Base-by-base conservation (phyloP, 2,329 filamentous ascomycete genomes). In the Ascochyta pisi region DNA sequence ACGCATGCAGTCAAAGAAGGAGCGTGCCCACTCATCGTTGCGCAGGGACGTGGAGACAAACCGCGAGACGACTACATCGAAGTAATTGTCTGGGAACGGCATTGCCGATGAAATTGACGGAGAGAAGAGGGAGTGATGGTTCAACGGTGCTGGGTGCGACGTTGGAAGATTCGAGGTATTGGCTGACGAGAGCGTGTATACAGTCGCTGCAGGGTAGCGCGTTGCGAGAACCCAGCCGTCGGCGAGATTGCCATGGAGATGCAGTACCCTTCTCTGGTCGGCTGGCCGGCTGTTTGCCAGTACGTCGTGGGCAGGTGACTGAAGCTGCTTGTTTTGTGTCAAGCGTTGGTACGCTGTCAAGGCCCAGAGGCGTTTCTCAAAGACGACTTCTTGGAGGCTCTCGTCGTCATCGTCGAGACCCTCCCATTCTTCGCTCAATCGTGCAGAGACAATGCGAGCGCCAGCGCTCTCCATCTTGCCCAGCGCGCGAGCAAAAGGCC, bases 351-450 rank as follows among this genome's bases (percentile, higher is more conserved):
- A 69, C 1, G 66, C 67, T 10, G 63, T 65, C 29, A 69, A 29
- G 22, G 66, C 65, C 67, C 67, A 69, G 3, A 69, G 60, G n/a
- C 67, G 58, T 42, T 69, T 67, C 45, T 69, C 67, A 26, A 69
- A 69, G 34, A 66, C 31, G 41, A 69, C 61, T 38, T 69, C 67
- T 38, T 66, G 64, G 22, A 57, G 61, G 38, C 65, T 68, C 23
- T 68, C 64, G 26, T 69, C 67, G 23, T 57, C 54, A 4, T 68
- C 66, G 6, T 65, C 64, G 13, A 69, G 60, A 13, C 63, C 64
- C 33, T 68, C 66, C 67, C 67, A 69, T 38, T 69, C 67, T 54
- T 69, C 67, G 15, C 63, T 66, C 42, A 69, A 43, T 1, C 67
- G 60, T 22, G 65, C 54, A 15, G 64, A 63, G 44, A 67, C 62